Evolutionary conservation across 108 stramenopile genomes (phyloP).

Genomic region (Cyclotella sp.): DNA sequence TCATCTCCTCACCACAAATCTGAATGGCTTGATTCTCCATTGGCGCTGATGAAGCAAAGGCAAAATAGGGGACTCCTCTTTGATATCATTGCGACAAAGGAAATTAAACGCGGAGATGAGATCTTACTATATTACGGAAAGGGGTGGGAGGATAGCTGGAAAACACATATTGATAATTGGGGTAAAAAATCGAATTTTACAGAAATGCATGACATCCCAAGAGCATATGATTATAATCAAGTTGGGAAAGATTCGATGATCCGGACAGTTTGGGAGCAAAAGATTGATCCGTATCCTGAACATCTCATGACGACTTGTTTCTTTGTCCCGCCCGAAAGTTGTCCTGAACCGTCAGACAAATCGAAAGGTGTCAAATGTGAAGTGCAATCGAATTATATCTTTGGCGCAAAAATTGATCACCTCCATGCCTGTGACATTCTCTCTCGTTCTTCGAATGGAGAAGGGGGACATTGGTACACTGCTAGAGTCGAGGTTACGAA

Average conservation of each 20-base stretch:
- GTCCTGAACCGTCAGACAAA: not conserved
- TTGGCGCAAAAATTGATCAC: not conserved
- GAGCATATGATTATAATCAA: constrained; percentile 13
- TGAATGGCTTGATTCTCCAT: constrained; percentile 25
- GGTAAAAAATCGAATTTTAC: constrained; percentile 11
- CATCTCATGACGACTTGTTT: constrained; percentile 63
- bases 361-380: not conserved
- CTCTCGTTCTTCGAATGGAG: not conserved
- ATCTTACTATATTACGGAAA: constrained; percentile 72
- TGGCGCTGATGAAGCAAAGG: constrained; percentile 15
- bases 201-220: constrained; percentile 20
- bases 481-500: not conserved
- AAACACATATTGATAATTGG: constrained; percentile 57
- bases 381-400: constrained; percentile 10
- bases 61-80: constrained; percentile 40
- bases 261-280: constrained; percentile 64
- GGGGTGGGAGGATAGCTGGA: constrained; percentile 73
- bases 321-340: constrained; percentile 37
- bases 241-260: constrained; percentile 31
- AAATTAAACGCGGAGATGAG: constrained; percentile 69
- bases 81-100: constrained; percentile 62
- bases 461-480: constrained; percentile 25
- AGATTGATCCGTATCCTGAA: constrained; percentile 63
- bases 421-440: constrained; percentile 18
- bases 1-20: constrained; percentile 22